A percentile compares a stretch with the other conserved stretches of the same genome.
phyloP scores from a whole-genome alignment of 164 flowering plant species.

The Annona cherimola region DNA sequence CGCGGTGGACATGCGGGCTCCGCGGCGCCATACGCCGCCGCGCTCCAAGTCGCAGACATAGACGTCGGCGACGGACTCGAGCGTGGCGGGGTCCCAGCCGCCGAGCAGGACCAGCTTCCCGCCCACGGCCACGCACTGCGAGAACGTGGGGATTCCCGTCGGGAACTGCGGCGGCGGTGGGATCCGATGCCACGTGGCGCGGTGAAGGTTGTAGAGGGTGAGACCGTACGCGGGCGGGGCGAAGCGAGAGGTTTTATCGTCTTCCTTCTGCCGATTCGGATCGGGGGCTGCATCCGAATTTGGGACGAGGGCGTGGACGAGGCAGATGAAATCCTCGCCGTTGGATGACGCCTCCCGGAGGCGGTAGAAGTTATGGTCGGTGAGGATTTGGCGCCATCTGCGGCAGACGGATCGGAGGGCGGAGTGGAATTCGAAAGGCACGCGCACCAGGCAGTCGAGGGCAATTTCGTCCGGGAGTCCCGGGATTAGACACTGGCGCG shows the following conservation, averaged over 20 bases:
- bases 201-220: constrained; percentile 15
- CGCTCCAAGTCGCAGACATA: constrained; percentile 13
- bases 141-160: constrained; percentile 24
- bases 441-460: constrained; percentile 25
- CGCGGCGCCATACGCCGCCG: constrained; percentile 19
- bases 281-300: not conserved
- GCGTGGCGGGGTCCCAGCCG: constrained; percentile 32
- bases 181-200: constrained; percentile 16
- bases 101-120: constrained; percentile 27
- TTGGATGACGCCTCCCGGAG: constrained; percentile 9
- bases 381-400: constrained; percentile 21
- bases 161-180: not conserved
- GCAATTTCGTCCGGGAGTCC: constrained; percentile 30
- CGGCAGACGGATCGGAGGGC: constrained; percentile 21
- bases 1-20: constrained; percentile 19
- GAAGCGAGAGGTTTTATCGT: not conserved
- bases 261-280: not conserved
- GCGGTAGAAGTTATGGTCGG: constrained; percentile 8
- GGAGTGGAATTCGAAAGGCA: constrained; percentile 18
- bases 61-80: constrained; percentile 24
- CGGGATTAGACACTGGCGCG: constrained; percentile 14
- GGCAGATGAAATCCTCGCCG: constrained; percentile 25
- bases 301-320: constrained; percentile 28
- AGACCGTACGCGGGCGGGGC: constrained; percentile 18
- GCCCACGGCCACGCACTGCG: constrained; percentile 22